A percentile compares a stretch with the other conserved stretches of the same genome.
phyloP scores from a whole-genome alignment of 257 asterid genomes.

The Parsonsia alboflavescens region DNA sequence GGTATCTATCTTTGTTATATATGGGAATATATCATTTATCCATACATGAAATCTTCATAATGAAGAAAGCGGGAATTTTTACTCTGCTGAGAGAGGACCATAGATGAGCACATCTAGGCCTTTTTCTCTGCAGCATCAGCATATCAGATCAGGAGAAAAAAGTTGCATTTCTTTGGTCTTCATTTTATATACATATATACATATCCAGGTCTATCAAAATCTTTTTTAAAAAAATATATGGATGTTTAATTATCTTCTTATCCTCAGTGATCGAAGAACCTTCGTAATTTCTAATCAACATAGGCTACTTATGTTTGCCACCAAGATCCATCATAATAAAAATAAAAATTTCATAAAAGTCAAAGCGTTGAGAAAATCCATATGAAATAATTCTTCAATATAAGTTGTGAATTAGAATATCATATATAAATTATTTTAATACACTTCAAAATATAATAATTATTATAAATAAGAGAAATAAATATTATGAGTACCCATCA shows the following conservation, averaged over 20 bases:
- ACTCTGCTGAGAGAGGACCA: not conserved
- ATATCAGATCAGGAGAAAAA: constrained; percentile 7
- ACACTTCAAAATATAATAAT: too few species aligned
- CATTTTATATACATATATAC: not conserved
- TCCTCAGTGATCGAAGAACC: constrained; percentile 3
- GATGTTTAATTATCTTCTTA: not conserved
- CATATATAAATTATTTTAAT: too few species aligned
- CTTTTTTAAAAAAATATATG: not conserved
- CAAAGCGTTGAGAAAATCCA: too few species aligned
- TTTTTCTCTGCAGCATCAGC: constrained; percentile 26
- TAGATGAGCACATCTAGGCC: constrained; percentile 17
- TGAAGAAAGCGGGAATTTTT: constrained; percentile 19
- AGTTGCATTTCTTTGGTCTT: not conserved
- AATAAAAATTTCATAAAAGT: too few species aligned
- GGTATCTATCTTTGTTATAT: constrained; percentile 27
- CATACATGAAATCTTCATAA: constrained; percentile 35
- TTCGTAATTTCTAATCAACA: not conserved
- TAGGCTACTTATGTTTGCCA: too few species aligned
- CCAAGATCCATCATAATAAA: too few species aligned
- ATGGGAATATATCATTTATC: constrained; percentile 27
- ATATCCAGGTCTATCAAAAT: constrained; percentile 4
- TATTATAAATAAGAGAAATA: too few species aligned
- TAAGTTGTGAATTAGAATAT: too few species aligned
- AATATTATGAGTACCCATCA: too few species aligned
- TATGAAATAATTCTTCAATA: too few species aligned